Base-by-base conservation (phyloP, 2,329 filamentous ascomycete genomes). In the Diaporthe helianthi region DNA sequence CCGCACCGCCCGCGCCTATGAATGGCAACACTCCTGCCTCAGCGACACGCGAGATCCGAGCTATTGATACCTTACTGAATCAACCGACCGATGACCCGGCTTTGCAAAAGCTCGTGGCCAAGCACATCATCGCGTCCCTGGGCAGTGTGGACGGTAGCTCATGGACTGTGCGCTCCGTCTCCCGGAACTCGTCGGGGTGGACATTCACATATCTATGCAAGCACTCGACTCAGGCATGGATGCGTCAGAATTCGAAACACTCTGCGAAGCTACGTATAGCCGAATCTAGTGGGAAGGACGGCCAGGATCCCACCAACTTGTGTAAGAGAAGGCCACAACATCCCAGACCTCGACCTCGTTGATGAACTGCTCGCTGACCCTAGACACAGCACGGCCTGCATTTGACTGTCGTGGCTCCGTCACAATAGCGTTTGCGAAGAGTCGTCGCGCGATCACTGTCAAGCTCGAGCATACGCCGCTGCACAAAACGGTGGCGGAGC, bases 391-490 rank as follows among this genome's bases (percentile, higher is more conserved):
- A 33, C 85, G 87, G 17, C 87, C 87, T 64, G 87, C 87, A 0
- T 89, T 88, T 72, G 86, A 89, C 73, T 89, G 87, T 70, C 82
- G 84, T 46, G 87, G 87, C 22, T 79, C 80, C 0, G 75, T 89
- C 22, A 80, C 77, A 2, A 80, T 89, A 52, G 75, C 80, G 1
- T 89, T 89, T 71, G 80, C 82, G 8, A 83, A 82, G 67, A 80
- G 79, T 29, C 81, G 78, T 36, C 82, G 83, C 38, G 77, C 79
- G 10, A 83, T 89, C 47, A 80, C 82, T 13, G 79, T 89, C 66
- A 85, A 84, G 69, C 88, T 89, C 73, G 82, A 85, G 38, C 87
- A 89, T 73, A 86, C 83, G 0, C 84, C 83, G 4, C 74, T 89
- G n/a, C 87, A 89, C 75, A 84, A 81, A 73, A 86, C 86, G 0